Conservation (phyloP, 352 stramenopile species). For the Pilasporangium apinafurcum region DNA sequence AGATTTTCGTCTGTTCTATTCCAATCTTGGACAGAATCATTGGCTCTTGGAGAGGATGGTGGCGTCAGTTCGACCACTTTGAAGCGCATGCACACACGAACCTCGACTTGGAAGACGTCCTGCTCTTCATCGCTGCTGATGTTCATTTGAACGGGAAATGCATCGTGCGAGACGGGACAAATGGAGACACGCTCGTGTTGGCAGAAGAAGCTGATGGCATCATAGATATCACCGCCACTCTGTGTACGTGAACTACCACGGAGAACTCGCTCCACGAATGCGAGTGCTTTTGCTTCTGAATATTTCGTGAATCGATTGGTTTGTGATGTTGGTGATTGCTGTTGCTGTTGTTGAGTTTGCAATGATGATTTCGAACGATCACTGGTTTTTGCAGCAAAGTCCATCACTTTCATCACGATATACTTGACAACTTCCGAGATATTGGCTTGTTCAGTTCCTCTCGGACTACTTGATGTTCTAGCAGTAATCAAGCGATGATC, state of each 20-base stretch:
- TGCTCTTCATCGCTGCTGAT: slow-evolving; percentile 13
- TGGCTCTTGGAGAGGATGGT: neutral
- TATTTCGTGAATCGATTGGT: slow-evolving; percentile 27
- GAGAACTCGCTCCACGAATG: slow-evolving; percentile 68
- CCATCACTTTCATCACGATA: slow-evolving; percentile 39
- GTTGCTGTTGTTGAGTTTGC: no score
- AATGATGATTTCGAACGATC: slow-evolving; percentile 4
- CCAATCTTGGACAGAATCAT: neutral
- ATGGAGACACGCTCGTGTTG: slow-evolving; percentile 51
- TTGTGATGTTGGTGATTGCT: slow-evolving; percentile 12
- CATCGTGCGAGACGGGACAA: slow-evolving; percentile 62
- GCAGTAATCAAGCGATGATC: slow-evolving; percentile 40
- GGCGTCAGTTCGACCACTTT: slow-evolving; percentile 53
- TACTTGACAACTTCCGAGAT: slow-evolving; percentile 57
- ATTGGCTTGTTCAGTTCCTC: slow-evolving; percentile 17
- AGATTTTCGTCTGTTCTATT: neutral
- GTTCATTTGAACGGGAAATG: slow-evolving; percentile 47
- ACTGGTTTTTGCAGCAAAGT: slow-evolving; percentile 18
- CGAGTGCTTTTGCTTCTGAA: slow-evolving; percentile 43
- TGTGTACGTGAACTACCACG: slow-evolving; percentile 63
- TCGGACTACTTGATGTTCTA: neutral
- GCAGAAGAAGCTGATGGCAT: slow-evolving; percentile 72
- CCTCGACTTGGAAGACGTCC: slow-evolving; percentile 38
- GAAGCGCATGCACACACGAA: slow-evolving; percentile 70
- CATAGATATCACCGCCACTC: slow-evolving; percentile 77